phyloP scores from a whole-genome alignment of 1,139 yeast species.

The Lodderomyces parapsilosis region DNA sequence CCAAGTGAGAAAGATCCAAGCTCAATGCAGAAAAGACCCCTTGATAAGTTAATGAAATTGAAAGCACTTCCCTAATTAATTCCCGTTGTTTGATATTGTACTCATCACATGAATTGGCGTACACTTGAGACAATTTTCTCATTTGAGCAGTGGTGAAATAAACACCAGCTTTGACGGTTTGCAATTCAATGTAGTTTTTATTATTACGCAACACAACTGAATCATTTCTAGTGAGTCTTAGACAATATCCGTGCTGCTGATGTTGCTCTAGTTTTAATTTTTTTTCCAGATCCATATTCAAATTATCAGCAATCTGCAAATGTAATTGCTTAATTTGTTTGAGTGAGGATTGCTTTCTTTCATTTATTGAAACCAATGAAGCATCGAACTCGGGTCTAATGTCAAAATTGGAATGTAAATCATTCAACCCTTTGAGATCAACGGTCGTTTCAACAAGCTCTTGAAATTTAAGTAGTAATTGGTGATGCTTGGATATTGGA shows the following conservation, averaged over 20 bases:
- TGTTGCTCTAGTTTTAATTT: constrained; percentile 88
- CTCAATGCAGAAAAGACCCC: constrained; percentile 73
- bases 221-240: constrained; percentile 87
- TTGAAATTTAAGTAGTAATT: constrained; percentile 63
- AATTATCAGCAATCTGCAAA: constrained; percentile 64
- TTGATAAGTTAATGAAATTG: constrained; percentile 76
- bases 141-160: constrained; percentile 76
- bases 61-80: constrained; percentile 77
- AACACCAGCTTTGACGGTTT: constrained; percentile 93
- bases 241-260: constrained; percentile 88
- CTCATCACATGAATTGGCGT: constrained; percentile 56
- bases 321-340: constrained; percentile 61
- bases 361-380: constrained; percentile 59
- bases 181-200: constrained; percentile 68
- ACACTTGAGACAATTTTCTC: constrained; percentile 58
- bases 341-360: constrained; percentile 54
- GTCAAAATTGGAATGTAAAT: constrained; percentile 60
- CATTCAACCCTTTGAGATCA: constrained; percentile 76
- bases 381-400: constrained; percentile 91
- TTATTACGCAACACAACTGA: constrained; percentile 72
- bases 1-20: constrained; percentile 66
- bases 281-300: constrained; percentile 79
- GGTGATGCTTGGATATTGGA: constrained; percentile 51
- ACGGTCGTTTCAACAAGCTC: constrained; percentile 91
- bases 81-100: constrained; percentile 75